Conservation (phyloP, 78 protist species). For the Andalucia godoyi region DNA sequence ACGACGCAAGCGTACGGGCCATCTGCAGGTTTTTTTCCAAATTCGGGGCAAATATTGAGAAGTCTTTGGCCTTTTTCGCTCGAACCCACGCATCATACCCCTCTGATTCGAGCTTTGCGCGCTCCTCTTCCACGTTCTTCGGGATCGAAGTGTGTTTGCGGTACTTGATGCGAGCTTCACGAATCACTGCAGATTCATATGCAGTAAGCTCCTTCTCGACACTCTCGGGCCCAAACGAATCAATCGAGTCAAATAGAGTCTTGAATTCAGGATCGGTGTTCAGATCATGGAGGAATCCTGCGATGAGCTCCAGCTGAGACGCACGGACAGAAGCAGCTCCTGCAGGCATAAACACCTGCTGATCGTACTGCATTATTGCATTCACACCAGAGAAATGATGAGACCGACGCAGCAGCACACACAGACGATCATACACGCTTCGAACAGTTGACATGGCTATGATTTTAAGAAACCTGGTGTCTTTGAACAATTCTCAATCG, state of each 20-base stretch:
- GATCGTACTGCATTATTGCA: background rate
- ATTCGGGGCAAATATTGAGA: background rate
- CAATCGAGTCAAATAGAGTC: background rate
- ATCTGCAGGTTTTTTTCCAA: background rate
- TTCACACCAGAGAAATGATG: background rate
- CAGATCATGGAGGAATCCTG: background rate
- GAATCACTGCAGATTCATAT: background rate
- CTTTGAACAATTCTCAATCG: too few species aligned
- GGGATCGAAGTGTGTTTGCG: background rate
- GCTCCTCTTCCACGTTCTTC: background rate
- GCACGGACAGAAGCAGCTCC: background rate
- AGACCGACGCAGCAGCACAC: too few species aligned
- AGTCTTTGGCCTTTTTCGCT: background rate
- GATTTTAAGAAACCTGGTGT: too few species aligned
- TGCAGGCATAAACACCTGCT: conserved; percentile 5
- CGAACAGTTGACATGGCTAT: too few species aligned
- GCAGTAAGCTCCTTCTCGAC: background rate
- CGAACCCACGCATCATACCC: background rate
- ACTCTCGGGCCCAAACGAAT: background rate
- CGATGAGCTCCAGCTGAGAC: background rate
- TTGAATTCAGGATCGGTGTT: background rate
- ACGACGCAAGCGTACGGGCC: background rate
- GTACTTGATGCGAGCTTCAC: background rate
- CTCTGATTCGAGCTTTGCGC: background rate
- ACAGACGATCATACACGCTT: too few species aligned